Percentiles rank a stretch among this genome's conserved stretches.
phyloP scores from a whole-genome alignment of 2,329 filamentous ascomycete species.

The Colletotrichum liriopes region DNA sequence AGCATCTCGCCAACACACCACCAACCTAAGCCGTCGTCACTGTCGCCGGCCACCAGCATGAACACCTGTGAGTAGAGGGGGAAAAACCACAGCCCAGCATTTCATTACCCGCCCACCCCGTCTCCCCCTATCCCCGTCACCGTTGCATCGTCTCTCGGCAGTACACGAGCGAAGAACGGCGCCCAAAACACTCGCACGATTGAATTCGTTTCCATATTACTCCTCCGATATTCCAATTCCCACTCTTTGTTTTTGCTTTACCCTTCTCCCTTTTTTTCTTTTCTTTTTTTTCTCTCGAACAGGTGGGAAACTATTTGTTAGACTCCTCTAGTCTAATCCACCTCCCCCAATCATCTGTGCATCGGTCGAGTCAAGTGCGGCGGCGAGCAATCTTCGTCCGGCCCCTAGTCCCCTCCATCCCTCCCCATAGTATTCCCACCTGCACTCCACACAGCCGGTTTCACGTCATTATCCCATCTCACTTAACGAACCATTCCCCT shows the following conservation, averaged over 20 bases:
- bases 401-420: constrained; percentile 16
- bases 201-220: constrained; percentile 9
- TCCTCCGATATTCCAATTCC: neutral
- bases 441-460: constrained; percentile 36
- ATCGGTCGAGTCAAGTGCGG: constrained; percentile 2
- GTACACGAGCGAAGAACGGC: neutral
- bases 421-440: constrained; percentile 33
- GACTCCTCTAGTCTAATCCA: constrained; percentile 6
- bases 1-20: constrained; percentile 14
- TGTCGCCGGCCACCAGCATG: constrained; percentile 29
- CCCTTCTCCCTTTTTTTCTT: neutral
- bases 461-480: constrained; percentile 41
- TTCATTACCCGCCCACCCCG: constrained; percentile 23
- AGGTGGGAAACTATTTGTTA: neutral
- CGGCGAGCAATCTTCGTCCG: constrained; percentile 8
- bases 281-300: neutral
- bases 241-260: constrained; percentile 9
- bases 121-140: constrained; percentile 10
- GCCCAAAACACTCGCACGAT: constrained; percentile 15
- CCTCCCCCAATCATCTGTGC: constrained; percentile 25
- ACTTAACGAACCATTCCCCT: constrained; percentile 25
- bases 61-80: constrained; percentile 34
- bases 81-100: neutral
- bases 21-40: constrained; percentile 4
- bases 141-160: constrained; percentile 11